Base-by-base conservation (phyloP, 129 eudicot genomes). In the Oenanthe sinensis region DNA sequence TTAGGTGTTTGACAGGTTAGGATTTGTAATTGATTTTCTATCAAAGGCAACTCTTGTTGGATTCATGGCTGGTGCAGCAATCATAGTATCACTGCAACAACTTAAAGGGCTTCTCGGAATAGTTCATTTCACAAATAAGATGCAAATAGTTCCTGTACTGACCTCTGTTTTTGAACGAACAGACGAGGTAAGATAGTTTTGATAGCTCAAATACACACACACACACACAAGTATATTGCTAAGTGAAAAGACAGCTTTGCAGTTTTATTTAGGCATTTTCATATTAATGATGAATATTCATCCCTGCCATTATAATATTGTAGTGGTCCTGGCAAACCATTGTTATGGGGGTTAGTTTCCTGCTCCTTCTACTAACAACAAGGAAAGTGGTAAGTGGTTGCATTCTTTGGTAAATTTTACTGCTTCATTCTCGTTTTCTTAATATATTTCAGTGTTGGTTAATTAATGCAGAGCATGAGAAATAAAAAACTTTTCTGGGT, bases 251-350 rank as follows among this genome's bases (percentile, higher is more conserved):
- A 26, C 8, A 55, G 28, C 22, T 22, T n/a, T 55, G 9, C 65
- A 55, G 22, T 55, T 55, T 22, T 60, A 58, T 3, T 24, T 8
- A 24, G 68, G 68, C 0, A 15, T 60, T 24, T 8, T 10, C 0
- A n/a, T n/a, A n/a, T 60, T n/a, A 22, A 8, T 17, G 63, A 55
- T 20, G 12, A 58, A 58, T 58, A 20, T 24, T 60, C 33, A 24
- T 19, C 65, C 26, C 26, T 54, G 26, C n/a, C 16, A 24, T 47
- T 55, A n/a, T 77, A 40, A 77, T 79, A 5, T 84, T 92, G 88
- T 86, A 96, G 99, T 96, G 99, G 99, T 84, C 91, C 74, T 92
- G 97, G 97, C 97, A 92, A 86, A 96, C 99, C 24, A 83, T 92
- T 86, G 90, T 83, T 37, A 87, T 96, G 97, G 99, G 99, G 17